Evolutionary conservation across 169 alveolate species (phyloP), one percentile per base, ranked within the genome.

Genomic region (Cryptosporidium sp.): DNA sequence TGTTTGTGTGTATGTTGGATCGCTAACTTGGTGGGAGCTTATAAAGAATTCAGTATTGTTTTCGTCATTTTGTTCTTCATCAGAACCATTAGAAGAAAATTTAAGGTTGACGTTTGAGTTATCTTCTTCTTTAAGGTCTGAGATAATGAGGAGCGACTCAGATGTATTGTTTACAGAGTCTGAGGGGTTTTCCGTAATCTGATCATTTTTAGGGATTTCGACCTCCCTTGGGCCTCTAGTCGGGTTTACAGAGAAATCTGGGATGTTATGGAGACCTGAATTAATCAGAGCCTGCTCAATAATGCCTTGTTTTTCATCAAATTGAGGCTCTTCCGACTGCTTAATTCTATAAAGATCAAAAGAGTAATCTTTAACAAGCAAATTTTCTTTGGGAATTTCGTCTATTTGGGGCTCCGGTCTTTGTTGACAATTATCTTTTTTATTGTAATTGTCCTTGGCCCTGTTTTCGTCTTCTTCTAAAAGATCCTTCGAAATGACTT

Each of bases 361-460:
- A 10, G 86, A 73, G 39, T 73, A 23, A 41, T 73, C 86, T 58
- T 59, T 73, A 26, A 73, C 51, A 52, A 73, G n/a, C 31, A 23
- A 12, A 6, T 23, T 16, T 23, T 55, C 18, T 10, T 18, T 26
- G 12, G 67, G 35, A 9, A 21, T 55, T 55, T 55, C 23, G 10
- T 26, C 23, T n/a, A 26, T 0, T 12, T 23, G 35, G 37, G 37
- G 18, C 29, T 55, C 35, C 2, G 7, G 18, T 3, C 16, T 10
- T 7, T 9, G n/a, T 0, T 26, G 35, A 5, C 16, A 7, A 6
- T 2, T 55, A 12, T 26, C 67, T 9, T 55, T 41, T 12, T 41
- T 41, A 9, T 9, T 8, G 16, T 7, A 8, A n/a, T 2, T 23
- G 29, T 55, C 67, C 10, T 55, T 26, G 29, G n/a, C 35, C 12